Conservation (phyloP, 208 protist genomes). For the Trypanosoma cruzi region DNA sequence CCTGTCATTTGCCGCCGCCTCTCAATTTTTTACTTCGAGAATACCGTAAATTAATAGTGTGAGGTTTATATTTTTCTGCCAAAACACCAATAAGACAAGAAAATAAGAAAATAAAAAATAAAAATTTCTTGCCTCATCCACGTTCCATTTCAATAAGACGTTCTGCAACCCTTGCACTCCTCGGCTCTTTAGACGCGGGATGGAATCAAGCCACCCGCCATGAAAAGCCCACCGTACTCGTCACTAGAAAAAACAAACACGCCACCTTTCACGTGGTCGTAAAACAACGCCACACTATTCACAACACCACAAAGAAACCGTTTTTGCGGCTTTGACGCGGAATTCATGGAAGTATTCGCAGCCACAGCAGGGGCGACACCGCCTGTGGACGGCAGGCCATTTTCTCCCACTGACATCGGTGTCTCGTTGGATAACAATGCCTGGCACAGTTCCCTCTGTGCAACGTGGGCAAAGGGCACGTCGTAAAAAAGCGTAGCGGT, state of each 20-base stretch:
- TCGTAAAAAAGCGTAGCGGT: background rate
- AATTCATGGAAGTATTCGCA: background rate
- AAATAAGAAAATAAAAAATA: too few relatives aligned
- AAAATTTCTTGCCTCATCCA: background rate
- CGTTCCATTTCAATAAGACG: background rate
- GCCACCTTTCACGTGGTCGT: conserved; percentile 36
- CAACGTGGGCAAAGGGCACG: conserved; percentile 10
- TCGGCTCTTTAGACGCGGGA: background rate
- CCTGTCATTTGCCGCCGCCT: too few relatives aligned
- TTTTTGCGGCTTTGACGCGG: background rate
- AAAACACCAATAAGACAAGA: background rate
- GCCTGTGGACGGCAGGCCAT: background rate
- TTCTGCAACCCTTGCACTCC: background rate
- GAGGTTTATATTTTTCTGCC: background rate
- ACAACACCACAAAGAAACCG: conserved; percentile 55
- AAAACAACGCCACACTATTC: conserved; percentile 63
- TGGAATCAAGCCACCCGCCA: conserved; percentile 35
- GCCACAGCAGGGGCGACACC: background rate
- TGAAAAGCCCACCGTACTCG: conserved; percentile 53
- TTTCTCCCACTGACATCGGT: background rate
- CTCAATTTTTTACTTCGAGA: background rate
- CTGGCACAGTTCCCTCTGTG: background rate
- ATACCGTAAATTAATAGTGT: background rate
- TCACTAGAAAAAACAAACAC: conserved; percentile 53
- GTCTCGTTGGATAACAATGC: background rate